Conservation (phyloP, 2,329 filamentous ascomycete genomes). For the Drechslerella dactyloides region DNA sequence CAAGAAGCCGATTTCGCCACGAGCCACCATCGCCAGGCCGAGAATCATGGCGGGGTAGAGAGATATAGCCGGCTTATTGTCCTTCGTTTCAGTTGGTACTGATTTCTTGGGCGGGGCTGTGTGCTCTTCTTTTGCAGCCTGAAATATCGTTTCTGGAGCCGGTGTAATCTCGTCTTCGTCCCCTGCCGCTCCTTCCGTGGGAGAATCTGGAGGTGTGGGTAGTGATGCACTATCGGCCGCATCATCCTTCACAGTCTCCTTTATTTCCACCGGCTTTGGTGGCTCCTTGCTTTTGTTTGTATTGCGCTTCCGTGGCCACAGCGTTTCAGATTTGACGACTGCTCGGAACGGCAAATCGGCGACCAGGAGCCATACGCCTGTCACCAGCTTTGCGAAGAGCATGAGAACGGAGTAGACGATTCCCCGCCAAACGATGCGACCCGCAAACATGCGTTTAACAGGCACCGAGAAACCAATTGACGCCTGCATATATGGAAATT, state of each 20-base stretch:
- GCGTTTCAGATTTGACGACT: constrained; percentile 7
- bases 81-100: background rate
- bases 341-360: constrained; percentile 31
- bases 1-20: constrained; percentile 81
- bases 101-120: background rate
- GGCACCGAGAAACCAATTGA: constrained; percentile 80
- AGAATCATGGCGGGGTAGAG: constrained; percentile 68
- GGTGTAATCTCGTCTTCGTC: constrained; percentile 11
- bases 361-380: constrained; percentile 67
- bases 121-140: background rate
- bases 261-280: too few species aligned
- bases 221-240: background rate
- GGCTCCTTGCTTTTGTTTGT: background rate
- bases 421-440: constrained; percentile 72
- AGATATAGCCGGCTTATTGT: constrained; percentile 62
- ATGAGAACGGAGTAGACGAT: constrained; percentile 75
- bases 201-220: background rate
- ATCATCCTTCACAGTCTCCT: too few species aligned
- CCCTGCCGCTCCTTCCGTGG: background rate
- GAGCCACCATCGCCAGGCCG: constrained; percentile 73
- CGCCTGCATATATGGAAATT: constrained; percentile 56
- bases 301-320: background rate
- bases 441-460: constrained; percentile 71
- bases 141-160: background rate
- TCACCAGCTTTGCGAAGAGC: constrained; percentile 67